These are phyloP conservation scores for Saturnispora serradocipensis DNA, from an alignment of 805 yeast species.

Conservation along the genomic window DNA sequence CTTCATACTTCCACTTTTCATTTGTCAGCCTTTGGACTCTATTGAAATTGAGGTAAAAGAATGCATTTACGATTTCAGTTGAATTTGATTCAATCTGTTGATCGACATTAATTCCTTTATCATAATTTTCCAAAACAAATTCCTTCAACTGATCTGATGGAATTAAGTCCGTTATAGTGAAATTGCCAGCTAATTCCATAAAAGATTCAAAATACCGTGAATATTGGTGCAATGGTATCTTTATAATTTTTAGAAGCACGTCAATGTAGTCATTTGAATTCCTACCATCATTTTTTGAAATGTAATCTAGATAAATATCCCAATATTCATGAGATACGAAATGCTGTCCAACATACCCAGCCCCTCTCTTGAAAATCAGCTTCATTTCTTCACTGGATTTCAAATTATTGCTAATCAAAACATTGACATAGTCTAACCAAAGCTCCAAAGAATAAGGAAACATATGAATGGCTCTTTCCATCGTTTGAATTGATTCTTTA, in stretches of 20 bases:
- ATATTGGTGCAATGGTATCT: conserved; percentile 77
- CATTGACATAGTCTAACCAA: conserved; percentile 59
- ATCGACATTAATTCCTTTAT: neutral
- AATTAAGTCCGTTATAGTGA: conserved; percentile 27
- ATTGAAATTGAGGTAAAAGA: conserved; percentile 34
- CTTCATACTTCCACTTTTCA: conserved; percentile 65
- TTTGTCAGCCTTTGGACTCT: conserved; percentile 44
- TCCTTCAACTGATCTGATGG: conserved; percentile 23
- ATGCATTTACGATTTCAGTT: conserved; percentile 31
- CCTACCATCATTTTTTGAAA: conserved; percentile 28
- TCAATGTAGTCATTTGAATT: conserved; percentile 30
- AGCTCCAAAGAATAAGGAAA: conserved; percentile 55
- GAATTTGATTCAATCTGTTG: conserved; percentile 13
- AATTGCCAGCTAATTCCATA: conserved; percentile 30
- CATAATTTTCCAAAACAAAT: conserved; percentile 16
- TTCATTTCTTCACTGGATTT: conserved; percentile 28
- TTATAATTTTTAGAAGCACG: conserved; percentile 37
- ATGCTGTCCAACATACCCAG: conserved; percentile 50
- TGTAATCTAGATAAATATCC: conserved; percentile 69
- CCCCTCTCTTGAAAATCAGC: conserved; percentile 39
- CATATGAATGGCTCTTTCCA: conserved; percentile 36
- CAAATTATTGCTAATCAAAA: conserved; percentile 36
- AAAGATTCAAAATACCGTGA: conserved; percentile 60
- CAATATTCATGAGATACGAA: conserved; percentile 74
- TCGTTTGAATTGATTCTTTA: conserved; percentile 36